Evolutionary conservation across 2,329 filamentous ascomycete genomes (phyloP).

Genomic region (Aspergillus uvarum): DNA sequence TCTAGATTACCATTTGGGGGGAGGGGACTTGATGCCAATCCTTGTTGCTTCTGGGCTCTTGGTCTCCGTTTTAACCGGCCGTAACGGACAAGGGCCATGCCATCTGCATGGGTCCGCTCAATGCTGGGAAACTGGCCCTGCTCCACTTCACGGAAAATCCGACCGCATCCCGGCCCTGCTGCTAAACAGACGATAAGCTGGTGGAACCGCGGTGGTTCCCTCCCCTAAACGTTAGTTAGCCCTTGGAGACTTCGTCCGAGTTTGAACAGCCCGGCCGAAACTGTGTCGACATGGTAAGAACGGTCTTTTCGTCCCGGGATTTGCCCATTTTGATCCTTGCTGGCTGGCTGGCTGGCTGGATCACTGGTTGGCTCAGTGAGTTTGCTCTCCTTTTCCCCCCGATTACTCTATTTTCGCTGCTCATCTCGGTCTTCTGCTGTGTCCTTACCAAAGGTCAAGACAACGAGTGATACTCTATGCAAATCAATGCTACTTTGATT

Average conservation of each 20-base stretch:
- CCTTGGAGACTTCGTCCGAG: neutral
- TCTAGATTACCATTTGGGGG: neutral
- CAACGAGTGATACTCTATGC: neutral
- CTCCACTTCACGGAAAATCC: neutral
- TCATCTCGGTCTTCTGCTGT: neutral
- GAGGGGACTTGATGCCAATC: neutral
- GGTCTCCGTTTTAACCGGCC: neutral
- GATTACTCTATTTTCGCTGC: neutral
- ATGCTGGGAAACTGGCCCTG: neutral
- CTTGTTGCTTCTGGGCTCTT: neutral
- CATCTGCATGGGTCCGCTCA: neutral
- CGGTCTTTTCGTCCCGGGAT: neutral
- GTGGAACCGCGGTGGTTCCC: neutral
- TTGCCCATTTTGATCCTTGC: neutral
- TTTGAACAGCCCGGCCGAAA: conserved; percentile 9
- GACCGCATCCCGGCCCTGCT: neutral
- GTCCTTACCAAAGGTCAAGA: neutral
- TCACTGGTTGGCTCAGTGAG: neutral
- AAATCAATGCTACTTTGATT: neutral
- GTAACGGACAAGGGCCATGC: neutral
- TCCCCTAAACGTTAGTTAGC: neutral
- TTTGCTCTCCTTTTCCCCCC: neutral
- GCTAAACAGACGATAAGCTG: conserved; percentile 5
- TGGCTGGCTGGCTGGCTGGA: neutral
- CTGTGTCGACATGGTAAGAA: conserved; percentile 2